Conservation (phyloP, 140 eudicot species). For the Artemisia princeps region DNA sequence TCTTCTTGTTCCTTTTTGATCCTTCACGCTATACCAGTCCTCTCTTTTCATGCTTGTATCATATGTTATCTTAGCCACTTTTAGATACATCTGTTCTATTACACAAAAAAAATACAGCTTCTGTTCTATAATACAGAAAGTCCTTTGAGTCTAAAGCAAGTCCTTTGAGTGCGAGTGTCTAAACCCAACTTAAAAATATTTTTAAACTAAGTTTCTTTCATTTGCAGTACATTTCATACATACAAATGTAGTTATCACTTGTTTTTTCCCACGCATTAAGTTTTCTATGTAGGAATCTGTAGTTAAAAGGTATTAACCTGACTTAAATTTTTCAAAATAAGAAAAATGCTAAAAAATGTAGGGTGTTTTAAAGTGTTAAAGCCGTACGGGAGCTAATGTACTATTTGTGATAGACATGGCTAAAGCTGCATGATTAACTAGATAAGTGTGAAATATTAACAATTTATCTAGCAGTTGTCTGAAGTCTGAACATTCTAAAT, state of each 20-base stretch:
- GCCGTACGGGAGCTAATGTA: background rate
- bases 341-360: background rate
- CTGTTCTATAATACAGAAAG: too few relatives aligned
- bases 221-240: slow-evolving; percentile 8
- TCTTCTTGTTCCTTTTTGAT: too few relatives aligned
- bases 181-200: too few relatives aligned
- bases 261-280: background rate
- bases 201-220: background rate
- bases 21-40: too few relatives aligned
- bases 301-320: background rate
- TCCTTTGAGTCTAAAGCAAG: too few relatives aligned
- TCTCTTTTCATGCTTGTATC: too few relatives aligned
- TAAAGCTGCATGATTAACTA: background rate
- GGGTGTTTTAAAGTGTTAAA: background rate
- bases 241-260: background rate
- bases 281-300: background rate
- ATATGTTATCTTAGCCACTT: too few relatives aligned
- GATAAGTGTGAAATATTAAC: slow-evolving; percentile 1
- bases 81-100: too few relatives aligned
- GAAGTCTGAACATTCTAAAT: slow-evolving; percentile 9
- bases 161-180: too few relatives aligned
- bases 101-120: too few relatives aligned
- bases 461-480: background rate
- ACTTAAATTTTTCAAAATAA: background rate
- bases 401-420: slow-evolving; percentile 7